phyloP scores from a whole-genome alignment of 352 stramenopile genomes.

The Globisporangium viniferum region DNA sequence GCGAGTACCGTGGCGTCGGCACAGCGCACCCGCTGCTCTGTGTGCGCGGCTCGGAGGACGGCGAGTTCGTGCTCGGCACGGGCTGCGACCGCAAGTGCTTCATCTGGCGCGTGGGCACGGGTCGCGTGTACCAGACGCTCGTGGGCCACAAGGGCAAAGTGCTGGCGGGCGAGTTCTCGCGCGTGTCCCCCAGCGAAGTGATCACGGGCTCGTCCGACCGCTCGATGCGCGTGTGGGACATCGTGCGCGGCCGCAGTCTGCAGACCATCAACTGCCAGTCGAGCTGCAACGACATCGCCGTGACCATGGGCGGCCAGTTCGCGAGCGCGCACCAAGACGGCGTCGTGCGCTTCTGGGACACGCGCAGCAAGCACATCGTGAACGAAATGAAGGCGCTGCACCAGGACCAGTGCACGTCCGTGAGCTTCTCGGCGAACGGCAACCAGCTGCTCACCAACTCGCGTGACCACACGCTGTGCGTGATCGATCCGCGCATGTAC shows the following conservation, averaged over 20 bases:
- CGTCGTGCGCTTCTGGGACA: conserved; percentile 76
- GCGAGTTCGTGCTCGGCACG: conserved; percentile 71
- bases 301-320: conserved; percentile 55
- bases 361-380: conserved; percentile 47
- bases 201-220: conserved; percentile 76
- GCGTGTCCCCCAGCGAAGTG: conserved; percentile 51
- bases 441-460: conserved; percentile 69
- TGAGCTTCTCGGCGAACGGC: conserved; percentile 51
- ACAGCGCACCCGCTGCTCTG: conserved; percentile 82
- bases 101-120: conserved; percentile 79
- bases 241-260: conserved; percentile 54
- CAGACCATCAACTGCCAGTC: conserved; percentile 77
- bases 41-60: conserved; percentile 74
- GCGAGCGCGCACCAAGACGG: conserved; percentile 79
- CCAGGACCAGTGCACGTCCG: conserved; percentile 67
- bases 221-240: conserved; percentile 77
- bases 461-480: conserved; percentile 60
- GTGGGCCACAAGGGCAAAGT: conserved; percentile 85
- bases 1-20: conserved; percentile 74
- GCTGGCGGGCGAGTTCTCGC: conserved; percentile 72
- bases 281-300: conserved; percentile 79
- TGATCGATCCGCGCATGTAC: conserved; percentile 72
- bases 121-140: conserved; percentile 79
- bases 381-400: conserved; percentile 58
- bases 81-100: conserved; percentile 85